phyloP scores from a whole-genome alignment of 805 yeast species.

The Soucietia sequanensis region DNA sequence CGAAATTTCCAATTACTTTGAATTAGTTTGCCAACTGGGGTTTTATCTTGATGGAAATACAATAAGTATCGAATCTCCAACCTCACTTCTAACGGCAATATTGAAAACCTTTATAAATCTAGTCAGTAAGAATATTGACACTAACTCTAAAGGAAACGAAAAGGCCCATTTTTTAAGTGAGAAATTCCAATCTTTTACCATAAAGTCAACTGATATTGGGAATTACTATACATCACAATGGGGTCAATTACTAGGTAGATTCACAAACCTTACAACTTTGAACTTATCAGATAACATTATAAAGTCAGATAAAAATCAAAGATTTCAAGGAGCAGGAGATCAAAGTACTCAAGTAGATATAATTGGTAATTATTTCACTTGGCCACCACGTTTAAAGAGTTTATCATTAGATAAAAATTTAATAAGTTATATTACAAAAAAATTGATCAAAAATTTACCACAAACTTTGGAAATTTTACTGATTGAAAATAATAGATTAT shows the following conservation, averaged over 20 bases:
- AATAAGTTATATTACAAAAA: constrained; percentile 15
- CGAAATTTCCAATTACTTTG: constrained; percentile 12
- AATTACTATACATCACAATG: constrained; percentile 28
- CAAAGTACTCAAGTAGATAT: constrained; percentile 3
- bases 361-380: constrained; percentile 10
- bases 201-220: constrained; percentile 36
- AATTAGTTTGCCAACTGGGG: constrained; percentile 16
- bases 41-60: constrained; percentile 27
- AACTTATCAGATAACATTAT: constrained; percentile 27
- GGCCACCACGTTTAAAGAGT: constrained; percentile 23
- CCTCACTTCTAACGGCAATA: constrained; percentile 27
- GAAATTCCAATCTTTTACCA: constrained; percentile 20
- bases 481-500: constrained; percentile 18
- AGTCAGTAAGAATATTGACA: too few relatives aligned
- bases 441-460: constrained; percentile 25
- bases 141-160: constrained; percentile 11
- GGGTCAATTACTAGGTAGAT: constrained; percentile 27
- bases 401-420: constrained; percentile 26
- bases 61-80: constrained; percentile 28
- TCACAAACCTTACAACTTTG: constrained; percentile 17
- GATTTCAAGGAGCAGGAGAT: neutral
- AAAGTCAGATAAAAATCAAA: constrained; percentile 6
- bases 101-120: constrained; percentile 25
- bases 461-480: constrained; percentile 21
- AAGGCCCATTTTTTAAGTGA: too few relatives aligned